Percentiles rank a stretch among this genome's conserved stretches.
phyloP scores from a whole-genome alignment of 2,329 filamentous ascomycete species.

The Fusarium secorum region DNA sequence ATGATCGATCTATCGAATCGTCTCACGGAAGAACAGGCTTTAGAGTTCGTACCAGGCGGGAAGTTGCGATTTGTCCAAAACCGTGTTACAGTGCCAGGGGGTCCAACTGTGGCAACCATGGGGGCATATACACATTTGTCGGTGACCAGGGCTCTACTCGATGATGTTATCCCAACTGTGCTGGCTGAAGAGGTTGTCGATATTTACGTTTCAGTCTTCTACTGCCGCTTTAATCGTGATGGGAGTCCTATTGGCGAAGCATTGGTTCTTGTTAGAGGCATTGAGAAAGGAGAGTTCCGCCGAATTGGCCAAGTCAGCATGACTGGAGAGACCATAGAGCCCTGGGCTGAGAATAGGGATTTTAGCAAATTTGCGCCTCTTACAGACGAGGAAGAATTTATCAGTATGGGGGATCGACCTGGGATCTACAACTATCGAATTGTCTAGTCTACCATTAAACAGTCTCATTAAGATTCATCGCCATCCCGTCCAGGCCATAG shows the following conservation, averaged over 20 bases:
- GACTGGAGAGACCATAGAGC: not conserved
- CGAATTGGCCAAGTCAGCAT: slow-evolving; percentile 16
- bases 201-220: slow-evolving; percentile 17
- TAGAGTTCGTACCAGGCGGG: slow-evolving; percentile 27
- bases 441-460: slow-evolving; percentile 6
- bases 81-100: not conserved
- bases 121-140: not conserved
- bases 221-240: not conserved
- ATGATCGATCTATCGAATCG: slow-evolving; percentile 14
- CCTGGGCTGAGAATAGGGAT: slow-evolving; percentile 2
- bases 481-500: slow-evolving; percentile 42
- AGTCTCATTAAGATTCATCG: slow-evolving; percentile 7
- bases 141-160: slow-evolving; percentile 3
- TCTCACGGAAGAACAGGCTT: slow-evolving; percentile 22
- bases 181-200: not conserved
- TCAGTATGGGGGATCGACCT: not conserved
- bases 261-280: slow-evolving; percentile 14
- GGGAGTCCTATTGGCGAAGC: not conserved
- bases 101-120: not conserved
- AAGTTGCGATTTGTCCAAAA: slow-evolving; percentile 19
- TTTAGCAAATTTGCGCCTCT: slow-evolving; percentile 21
- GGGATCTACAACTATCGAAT: slow-evolving; percentile 23
- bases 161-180: not conserved
- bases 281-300: slow-evolving; percentile 22
- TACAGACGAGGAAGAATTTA: slow-evolving; percentile 11